A percentile compares a stretch with the other conserved stretches of the same genome.
Evolutionary conservation across 2,329 filamentous ascomycete genomes (phyloP).

Genomic region (Lecanicillium sp.): DNA sequence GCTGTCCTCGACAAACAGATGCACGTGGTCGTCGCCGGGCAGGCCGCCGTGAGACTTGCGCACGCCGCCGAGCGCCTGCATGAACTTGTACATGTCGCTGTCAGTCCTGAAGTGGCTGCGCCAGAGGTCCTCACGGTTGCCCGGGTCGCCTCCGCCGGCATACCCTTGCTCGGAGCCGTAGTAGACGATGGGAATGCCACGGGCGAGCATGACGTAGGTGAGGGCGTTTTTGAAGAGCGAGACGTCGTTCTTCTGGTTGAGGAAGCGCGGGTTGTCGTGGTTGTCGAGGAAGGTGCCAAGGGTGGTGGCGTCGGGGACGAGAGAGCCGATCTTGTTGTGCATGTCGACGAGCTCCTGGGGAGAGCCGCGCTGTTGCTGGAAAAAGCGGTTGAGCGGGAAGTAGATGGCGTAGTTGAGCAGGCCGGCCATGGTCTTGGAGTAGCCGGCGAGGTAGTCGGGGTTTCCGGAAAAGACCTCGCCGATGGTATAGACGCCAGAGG

Average conservation of each 20-base stretch:
- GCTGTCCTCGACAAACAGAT: slow-evolving; percentile 34
- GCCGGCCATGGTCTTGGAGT: slow-evolving; percentile 49
- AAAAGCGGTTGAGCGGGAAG: slow-evolving; percentile 36
- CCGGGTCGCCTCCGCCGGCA: slow-evolving; percentile 39
- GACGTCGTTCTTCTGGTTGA: slow-evolving; percentile 45
- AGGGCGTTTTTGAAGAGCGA: slow-evolving; percentile 55
- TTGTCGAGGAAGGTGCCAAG: slow-evolving; percentile 53
- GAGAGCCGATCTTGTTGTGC: slow-evolving; percentile 28
- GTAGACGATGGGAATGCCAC: slow-evolving; percentile 60
- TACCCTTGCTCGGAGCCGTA: slow-evolving; percentile 61
- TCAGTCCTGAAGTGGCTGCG: slow-evolving; percentile 41
- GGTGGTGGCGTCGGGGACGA: slow-evolving; percentile 38
- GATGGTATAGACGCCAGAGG: slow-evolving; percentile 52
- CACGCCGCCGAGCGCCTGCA: slow-evolving; percentile 16
- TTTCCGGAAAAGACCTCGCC: slow-evolving; percentile 55
- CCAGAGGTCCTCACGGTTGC: slow-evolving; percentile 56
- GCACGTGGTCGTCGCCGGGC: slow-evolving; percentile 36
- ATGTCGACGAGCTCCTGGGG: slow-evolving; percentile 35
- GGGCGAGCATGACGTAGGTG: slow-evolving; percentile 53
- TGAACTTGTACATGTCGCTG: slow-evolving; percentile 44
- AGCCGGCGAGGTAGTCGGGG: slow-evolving; percentile 44
- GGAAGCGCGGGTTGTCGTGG: slow-evolving; percentile 52
- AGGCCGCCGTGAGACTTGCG: slow-evolving; percentile 30
- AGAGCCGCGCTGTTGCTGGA: slow-evolving; percentile 29
- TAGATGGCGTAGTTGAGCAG: slow-evolving; percentile 55